A percentile compares a stretch with the other conserved stretches of the same genome.
Conservation (phyloP, 2,329 filamentous ascomycete genomes). For the Trichoderma semiorbis region DNA sequence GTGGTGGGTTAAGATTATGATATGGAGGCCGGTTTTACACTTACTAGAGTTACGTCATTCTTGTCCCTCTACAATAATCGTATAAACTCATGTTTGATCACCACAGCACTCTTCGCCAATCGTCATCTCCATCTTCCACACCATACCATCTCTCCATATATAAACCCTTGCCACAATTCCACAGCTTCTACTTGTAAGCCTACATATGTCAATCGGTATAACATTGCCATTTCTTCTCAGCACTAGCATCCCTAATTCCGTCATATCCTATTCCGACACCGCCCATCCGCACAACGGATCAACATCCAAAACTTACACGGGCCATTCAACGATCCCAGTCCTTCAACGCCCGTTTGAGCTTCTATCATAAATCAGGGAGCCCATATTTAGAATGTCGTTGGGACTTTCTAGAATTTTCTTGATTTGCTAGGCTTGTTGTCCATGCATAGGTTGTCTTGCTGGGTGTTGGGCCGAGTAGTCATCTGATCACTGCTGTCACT, state of each 20-base stretch:
- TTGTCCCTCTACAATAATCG: not conserved
- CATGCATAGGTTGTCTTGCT: not conserved
- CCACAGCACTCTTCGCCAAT: not conserved
- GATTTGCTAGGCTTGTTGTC: not conserved
- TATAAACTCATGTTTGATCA: not conserved
- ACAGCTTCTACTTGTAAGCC: not conserved
- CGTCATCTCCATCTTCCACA: not conserved
- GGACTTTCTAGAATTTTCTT: not conserved
- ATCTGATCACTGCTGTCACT: not conserved
- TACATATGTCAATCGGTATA: not conserved
- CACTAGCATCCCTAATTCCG: not conserved
- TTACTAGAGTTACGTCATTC: not conserved
- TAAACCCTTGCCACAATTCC: not conserved
- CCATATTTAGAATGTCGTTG: not conserved
- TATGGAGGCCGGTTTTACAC: fast-evolving
- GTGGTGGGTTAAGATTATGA: not conserved
- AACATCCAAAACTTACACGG: not conserved
- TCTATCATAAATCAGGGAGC: not conserved
- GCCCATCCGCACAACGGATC: not conserved
- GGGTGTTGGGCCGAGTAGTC: not conserved
- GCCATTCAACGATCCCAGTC: not conserved
- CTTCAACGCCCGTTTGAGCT: not conserved
- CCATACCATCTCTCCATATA: not conserved
- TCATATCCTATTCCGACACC: not conserved
- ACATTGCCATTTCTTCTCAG: not conserved